phyloP scores from a whole-genome alignment of 805 yeast species.

The Torulaspora indica region DNA sequence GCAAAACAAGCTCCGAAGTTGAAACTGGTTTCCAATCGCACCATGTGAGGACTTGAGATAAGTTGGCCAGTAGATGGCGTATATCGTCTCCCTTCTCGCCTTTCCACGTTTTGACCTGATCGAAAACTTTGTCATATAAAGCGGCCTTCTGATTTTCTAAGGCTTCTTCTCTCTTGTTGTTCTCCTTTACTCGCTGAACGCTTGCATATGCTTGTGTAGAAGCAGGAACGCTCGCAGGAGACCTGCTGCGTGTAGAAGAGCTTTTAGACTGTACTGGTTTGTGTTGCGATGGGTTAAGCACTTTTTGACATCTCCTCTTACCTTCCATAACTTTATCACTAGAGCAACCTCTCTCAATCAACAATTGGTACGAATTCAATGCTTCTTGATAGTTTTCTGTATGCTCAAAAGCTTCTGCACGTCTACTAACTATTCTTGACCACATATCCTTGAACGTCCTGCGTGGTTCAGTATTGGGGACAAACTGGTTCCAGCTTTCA shows the following conservation, averaged over 20 bases:
- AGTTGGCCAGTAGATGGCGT: slow-evolving; percentile 66
- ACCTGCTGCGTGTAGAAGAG: neutral
- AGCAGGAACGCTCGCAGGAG: neutral
- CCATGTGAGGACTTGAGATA: slow-evolving; percentile 66
- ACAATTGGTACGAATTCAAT: slow-evolving; percentile 51
- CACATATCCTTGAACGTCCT: slow-evolving; percentile 54
- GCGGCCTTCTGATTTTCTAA: slow-evolving; percentile 54
- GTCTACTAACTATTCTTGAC: slow-evolving; percentile 60
- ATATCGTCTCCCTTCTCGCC: slow-evolving; percentile 74
- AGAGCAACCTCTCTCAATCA: slow-evolving; percentile 65
- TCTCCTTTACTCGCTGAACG: slow-evolving; percentile 47
- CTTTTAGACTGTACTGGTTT: slow-evolving; percentile 4
- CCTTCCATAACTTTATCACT: slow-evolving; percentile 69
- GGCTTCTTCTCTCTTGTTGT: slow-evolving; percentile 42
- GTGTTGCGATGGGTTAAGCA: slow-evolving; percentile 48
- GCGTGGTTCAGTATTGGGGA: slow-evolving; percentile 33
- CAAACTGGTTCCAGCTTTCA: slow-evolving; percentile 41
- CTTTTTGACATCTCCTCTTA: slow-evolving; percentile 67
- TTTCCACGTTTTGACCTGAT: slow-evolving; percentile 57
- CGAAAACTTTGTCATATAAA: slow-evolving; percentile 60
- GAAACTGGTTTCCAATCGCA: slow-evolving; percentile 64
- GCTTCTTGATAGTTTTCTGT: slow-evolving; percentile 67
- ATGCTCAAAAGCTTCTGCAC: slow-evolving; percentile 82
- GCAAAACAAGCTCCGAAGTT: slow-evolving; percentile 73
- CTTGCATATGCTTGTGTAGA: slow-evolving; percentile 34